phyloP scores from a whole-genome alignment of 768 basidiomycete species.

The Russula sp. region DNA sequence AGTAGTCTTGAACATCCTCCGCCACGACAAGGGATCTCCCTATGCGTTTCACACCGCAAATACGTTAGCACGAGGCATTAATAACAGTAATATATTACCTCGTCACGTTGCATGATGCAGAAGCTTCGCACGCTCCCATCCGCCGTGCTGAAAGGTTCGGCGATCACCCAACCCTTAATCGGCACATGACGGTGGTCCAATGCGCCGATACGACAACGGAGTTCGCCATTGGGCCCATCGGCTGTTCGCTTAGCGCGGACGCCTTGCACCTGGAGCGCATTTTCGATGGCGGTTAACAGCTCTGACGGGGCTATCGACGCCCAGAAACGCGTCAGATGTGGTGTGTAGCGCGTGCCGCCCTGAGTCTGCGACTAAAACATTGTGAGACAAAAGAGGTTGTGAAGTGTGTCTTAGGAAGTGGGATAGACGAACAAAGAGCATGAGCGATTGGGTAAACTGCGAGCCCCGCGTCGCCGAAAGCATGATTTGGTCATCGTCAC shows the following conservation, averaged over 20 bases:
- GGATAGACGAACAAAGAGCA: slow-evolving; percentile 69
- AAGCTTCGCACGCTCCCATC: slow-evolving; percentile 54
- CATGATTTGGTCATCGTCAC: slow-evolving; percentile 63
- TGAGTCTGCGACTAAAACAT: slow-evolving; percentile 76
- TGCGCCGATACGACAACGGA: slow-evolving; percentile 53
- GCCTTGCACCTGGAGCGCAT: slow-evolving; percentile 47
- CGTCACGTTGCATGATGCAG: slow-evolving; percentile 66
- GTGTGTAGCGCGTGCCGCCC: slow-evolving; percentile 65
- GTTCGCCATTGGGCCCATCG: slow-evolving; percentile 35
- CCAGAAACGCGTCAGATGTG: slow-evolving; percentile 81
- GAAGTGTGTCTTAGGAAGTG: background rate
- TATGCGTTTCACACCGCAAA: slow-evolving; percentile 33
- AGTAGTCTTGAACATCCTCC: slow-evolving; percentile 67
- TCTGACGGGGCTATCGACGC: slow-evolving; percentile 52
- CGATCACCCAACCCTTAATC: slow-evolving; percentile 72
- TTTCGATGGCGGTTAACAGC: slow-evolving; percentile 53
- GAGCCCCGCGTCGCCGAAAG: slow-evolving; percentile 52
- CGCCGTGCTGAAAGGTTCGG: slow-evolving; percentile 57
- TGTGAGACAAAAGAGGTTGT: background rate
- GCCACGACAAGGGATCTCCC: slow-evolving; percentile 79
- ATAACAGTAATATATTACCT: slow-evolving; percentile 43
- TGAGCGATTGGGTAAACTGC: slow-evolving; percentile 76
- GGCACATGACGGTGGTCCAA: slow-evolving; percentile 59
- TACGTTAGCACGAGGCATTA: background rate
- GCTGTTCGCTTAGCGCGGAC: slow-evolving; percentile 34